Conservation (phyloP, 306 rosid genomes). For the Dalbergia cochinchinensis region DNA sequence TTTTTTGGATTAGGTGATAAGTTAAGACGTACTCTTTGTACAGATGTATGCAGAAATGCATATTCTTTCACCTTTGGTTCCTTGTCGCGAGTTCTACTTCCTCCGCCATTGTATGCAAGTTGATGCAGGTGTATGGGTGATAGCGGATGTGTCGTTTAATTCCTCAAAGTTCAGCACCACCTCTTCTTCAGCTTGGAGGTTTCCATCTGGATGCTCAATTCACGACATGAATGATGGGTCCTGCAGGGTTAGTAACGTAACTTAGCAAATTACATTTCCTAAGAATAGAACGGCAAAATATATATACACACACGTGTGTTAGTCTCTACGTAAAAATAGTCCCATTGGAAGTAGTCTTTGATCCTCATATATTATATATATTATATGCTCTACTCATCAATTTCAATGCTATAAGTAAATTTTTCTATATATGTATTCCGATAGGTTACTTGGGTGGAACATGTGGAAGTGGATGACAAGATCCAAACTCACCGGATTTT, state of each 20-base stretch:
- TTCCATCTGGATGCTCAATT: constrained; percentile 86
- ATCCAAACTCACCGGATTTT: constrained; percentile 56
- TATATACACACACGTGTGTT: too few species aligned
- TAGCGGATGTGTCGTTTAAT: constrained; percentile 72
- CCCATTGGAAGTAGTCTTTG: too few species aligned
- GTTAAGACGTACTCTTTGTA: neutral
- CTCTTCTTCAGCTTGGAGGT: constrained; percentile 56
- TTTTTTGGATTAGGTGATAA: constrained; percentile 26
- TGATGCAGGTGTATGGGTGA: constrained; percentile 60
- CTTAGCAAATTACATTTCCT: neutral
- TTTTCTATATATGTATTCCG: neutral
- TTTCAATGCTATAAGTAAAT: neutral
- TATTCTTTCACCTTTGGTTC: constrained; percentile 71
- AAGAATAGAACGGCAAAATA: too few species aligned
- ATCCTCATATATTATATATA: too few species aligned
- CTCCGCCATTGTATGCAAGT: constrained; percentile 69
- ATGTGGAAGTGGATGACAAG: constrained; percentile 70
- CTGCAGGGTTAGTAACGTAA: constrained; percentile 54
- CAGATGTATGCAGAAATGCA: constrained; percentile 84
- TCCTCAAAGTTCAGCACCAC: constrained; percentile 7
- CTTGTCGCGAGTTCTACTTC: constrained; percentile 58
- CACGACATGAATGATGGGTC: constrained; percentile 56
- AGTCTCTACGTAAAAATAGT: too few species aligned
- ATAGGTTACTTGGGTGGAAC: constrained; percentile 85
- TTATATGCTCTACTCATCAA: neutral